Base-by-base conservation (phyloP, 306 rosid genomes). In the Dalbergia cochinchinensis region DNA sequence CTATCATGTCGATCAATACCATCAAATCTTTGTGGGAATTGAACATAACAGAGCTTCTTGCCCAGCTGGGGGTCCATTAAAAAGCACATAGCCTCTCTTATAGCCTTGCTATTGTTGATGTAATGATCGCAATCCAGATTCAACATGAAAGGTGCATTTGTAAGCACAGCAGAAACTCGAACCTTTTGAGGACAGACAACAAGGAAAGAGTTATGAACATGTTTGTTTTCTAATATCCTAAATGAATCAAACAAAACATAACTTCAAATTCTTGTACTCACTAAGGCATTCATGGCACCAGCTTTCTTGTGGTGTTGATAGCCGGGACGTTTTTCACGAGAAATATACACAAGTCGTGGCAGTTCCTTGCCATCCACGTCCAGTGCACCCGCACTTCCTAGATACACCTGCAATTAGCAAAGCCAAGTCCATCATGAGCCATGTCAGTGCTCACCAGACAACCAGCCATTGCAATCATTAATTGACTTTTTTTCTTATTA, bases 241-340 rank as follows among this genome's bases (percentile, higher is more conserved):
- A 5, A 51, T 19, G 45, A 71, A 76, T 34, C 18, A 60, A 60
- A 37, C 41, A 37, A 37, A 69, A 47, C 50, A 63, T 45, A 80
- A 61, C 8, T 58, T 58, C 60, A 54, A 45, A 71, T 26, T 26
- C 53, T n/a, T 22, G 83, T 74, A 63, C 92, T 74, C 69, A 91
- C 99, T 72, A 90, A 79, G 13, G 99, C 97, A 68, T 94, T 94
- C 97, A 94, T 94, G 85, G 99, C 97, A 8, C 99, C 97, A 0
- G 99, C 97, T 84, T 94, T 94, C 83, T 94, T 94, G 90, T 94
- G 94, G 48, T 94, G 97, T 57, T 91, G 96, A 53, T 92, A 92
- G 42, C 99, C 99, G 0, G 90, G 95, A 5, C 99, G 86, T 81
- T 94, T 94, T 83, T 92, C 97, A 41, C 97, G 91, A 0, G 98